A percentile compares a stretch with the other conserved stretches of the same genome.
Conservation (phyloP, 768 basidiomycete genomes). For the Lepiota venenata region DNA sequence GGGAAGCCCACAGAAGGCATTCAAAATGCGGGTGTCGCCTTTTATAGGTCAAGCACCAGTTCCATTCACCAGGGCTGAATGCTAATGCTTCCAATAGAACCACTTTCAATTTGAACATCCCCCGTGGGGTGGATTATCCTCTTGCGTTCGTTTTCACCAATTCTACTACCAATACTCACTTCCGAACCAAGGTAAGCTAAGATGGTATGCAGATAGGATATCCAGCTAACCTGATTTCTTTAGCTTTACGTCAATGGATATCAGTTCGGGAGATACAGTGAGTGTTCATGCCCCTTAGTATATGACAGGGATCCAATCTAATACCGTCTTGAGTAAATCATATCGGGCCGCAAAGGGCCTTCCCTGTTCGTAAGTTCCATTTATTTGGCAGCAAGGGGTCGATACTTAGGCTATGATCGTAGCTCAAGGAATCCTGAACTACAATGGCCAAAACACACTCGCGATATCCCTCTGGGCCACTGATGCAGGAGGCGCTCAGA, state of each 20-base stretch:
- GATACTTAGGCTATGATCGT: neutral
- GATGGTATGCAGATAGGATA: neutral
- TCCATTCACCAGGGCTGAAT: neutral
- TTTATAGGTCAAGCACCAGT: slow-evolving; percentile 36
- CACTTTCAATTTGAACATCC: slow-evolving; percentile 41
- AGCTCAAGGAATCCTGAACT: slow-evolving; percentile 51
- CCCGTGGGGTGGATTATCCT: slow-evolving; percentile 45
- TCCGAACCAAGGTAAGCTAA: slow-evolving; percentile 34
- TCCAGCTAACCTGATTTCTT: neutral
- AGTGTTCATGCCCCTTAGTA: slow-evolving; percentile 8
- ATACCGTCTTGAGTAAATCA: slow-evolving; percentile 29
- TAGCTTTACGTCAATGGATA: slow-evolving; percentile 43
- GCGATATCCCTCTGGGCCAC: slow-evolving; percentile 47
- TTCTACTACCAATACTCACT: slow-evolving; percentile 38
- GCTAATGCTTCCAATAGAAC: slow-evolving; percentile 23
- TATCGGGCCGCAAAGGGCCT: slow-evolving; percentile 38
- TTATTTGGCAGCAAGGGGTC: neutral
- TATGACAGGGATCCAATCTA: neutral
- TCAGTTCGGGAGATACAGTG: slow-evolving; percentile 42
- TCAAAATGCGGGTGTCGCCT: slow-evolving; percentile 40
- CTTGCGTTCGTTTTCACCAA: slow-evolving; percentile 42
- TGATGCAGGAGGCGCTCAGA: slow-evolving; percentile 35
- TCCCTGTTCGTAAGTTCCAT: slow-evolving; percentile 38
- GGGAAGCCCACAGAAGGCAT: slow-evolving; percentile 40
- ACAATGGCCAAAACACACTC: slow-evolving; percentile 43